Percentiles rank a stretch among this genome's conserved stretches.
Conservation (phyloP, 1,139 yeast species). For the Suhomyces ambrosiae region DNA sequence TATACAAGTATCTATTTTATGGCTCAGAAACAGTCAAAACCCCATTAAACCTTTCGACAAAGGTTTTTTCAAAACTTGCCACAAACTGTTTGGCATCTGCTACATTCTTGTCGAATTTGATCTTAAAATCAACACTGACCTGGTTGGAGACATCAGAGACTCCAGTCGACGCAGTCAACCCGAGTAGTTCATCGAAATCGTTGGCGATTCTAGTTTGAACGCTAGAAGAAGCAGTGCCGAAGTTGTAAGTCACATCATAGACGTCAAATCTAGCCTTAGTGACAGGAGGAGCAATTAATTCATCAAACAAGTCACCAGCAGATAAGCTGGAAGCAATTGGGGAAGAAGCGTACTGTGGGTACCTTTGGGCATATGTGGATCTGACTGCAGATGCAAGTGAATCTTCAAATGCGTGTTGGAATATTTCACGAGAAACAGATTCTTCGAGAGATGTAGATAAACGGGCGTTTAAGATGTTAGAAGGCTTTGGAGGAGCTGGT, state of each 20-base stretch:
- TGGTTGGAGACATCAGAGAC: conserved; percentile 3
- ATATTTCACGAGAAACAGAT: conserved; percentile 29
- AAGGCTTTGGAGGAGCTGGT: conserved; percentile 30
- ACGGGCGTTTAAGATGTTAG: conserved; percentile 30
- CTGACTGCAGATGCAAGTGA: conserved; percentile 35
- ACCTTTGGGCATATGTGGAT: conserved; percentile 44
- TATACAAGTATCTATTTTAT: conserved; percentile 7
- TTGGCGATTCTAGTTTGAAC: conserved; percentile 18
- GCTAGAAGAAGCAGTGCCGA: conserved; percentile 20
- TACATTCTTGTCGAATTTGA: conserved; percentile 37
- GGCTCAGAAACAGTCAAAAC: conserved; percentile 9
- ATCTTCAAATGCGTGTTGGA: conserved; percentile 34
- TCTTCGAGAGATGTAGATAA: conserved; percentile 32
- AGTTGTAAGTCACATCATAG: conserved; percentile 31
- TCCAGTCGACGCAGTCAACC: conserved; percentile 27
- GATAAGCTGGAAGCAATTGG: conserved; percentile 27
- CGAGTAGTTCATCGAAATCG: conserved; percentile 50
- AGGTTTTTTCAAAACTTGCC: conserved; percentile 33
- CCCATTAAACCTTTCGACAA: conserved; percentile 19
- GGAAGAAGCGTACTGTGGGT: conserved; percentile 48
- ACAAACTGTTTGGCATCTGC: conserved; percentile 42
- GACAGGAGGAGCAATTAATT: conserved; percentile 58
- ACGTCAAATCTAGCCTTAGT: conserved; percentile 60
- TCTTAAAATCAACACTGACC: conserved; percentile 45
- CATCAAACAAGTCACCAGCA: conserved; percentile 61